Evolutionary conservation across 2,329 filamentous ascomycete species (phyloP).

Genomic region (Cladosporium sp.): DNA sequence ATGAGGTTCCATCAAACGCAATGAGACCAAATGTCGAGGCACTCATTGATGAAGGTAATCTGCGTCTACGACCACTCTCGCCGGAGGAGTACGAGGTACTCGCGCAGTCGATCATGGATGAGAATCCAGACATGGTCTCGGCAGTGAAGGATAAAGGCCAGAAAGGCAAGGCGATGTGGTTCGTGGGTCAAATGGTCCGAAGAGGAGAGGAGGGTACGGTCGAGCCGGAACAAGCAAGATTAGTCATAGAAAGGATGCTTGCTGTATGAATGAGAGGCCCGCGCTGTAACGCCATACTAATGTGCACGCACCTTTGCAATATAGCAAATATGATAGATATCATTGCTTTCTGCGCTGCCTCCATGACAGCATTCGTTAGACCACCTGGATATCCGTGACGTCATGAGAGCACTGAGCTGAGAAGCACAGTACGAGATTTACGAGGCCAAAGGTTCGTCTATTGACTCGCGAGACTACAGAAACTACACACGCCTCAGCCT

Average conservation of each 20-base stretch:
- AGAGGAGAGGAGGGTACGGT: slow-evolving; percentile 57
- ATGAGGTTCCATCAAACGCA: slow-evolving; percentile 41
- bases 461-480: too few species aligned
- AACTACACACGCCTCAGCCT: too few species aligned
- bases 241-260: slow-evolving; percentile 49
- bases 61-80: slow-evolving; percentile 53
- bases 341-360: too few species aligned
- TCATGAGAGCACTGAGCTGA: too few species aligned
- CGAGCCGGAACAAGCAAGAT: slow-evolving; percentile 56
- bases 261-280: background rate
- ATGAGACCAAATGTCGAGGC: slow-evolving; percentile 41
- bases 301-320: too few species aligned
- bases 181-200: slow-evolving; percentile 66
- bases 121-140: slow-evolving; percentile 55
- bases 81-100: slow-evolving; percentile 53
- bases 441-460: too few species aligned
- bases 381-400: too few species aligned
- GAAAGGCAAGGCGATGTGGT: slow-evolving; percentile 62
- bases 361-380: too few species aligned
- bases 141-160: slow-evolving; percentile 58
- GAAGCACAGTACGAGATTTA: too few species aligned
- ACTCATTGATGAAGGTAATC: slow-evolving; percentile 54
- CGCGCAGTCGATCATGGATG: slow-evolving; percentile 50
- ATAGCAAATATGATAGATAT: too few species aligned
- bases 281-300: too few species aligned